Evolutionary conservation across 306 rosid genomes (phyloP).

Genomic region (Elaeagnus macrophylla): DNA sequence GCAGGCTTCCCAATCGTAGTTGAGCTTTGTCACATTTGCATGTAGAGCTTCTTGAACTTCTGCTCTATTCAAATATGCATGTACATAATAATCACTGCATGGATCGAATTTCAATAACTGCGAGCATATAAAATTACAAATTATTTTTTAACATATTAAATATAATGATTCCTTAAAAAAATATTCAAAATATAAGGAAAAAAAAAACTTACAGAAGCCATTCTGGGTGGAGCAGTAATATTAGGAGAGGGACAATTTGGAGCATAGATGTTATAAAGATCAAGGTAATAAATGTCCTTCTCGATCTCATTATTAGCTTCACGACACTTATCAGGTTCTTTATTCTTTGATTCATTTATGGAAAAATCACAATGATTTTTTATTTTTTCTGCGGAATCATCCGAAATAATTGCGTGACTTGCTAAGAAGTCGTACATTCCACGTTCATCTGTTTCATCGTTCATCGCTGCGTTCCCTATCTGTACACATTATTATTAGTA

Average conservation of each 20-base stretch:
- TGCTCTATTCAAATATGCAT: conserved; percentile 52
- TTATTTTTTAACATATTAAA: too few relatives aligned
- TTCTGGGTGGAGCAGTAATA: conserved; percentile 46
- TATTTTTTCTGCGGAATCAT: conserved; percentile 16
- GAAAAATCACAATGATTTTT: conserved; percentile 42
- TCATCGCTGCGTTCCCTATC: conserved; percentile 75
- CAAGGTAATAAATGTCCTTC: conserved; percentile 1
- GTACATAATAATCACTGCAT: conserved; percentile 53
- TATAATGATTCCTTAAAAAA: too few relatives aligned
- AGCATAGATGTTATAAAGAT: conserved; percentile 64
- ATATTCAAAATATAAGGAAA: too few relatives aligned
- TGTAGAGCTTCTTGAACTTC: conserved; percentile 76
- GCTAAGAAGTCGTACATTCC: conserved; percentile 63
- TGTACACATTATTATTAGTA: too few relatives aligned
- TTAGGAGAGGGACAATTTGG: conserved; percentile 29
- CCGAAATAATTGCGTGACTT: conserved; percentile 45
- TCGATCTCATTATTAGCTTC: conserved; percentile 10
- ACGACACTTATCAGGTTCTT: conserved; percentile 14
- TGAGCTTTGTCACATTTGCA: conserved; percentile 77
- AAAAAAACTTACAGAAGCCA: conserved; percentile 35
- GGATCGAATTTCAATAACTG: conserved; percentile 53
- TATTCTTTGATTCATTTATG: conserved; percentile 1
- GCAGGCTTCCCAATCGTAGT: conserved; percentile 71
- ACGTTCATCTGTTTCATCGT: conserved; percentile 41
- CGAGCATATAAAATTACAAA: too few relatives aligned